Conservation (phyloP, 352 stramenopile genomes). For the Elongisporangium senticosum region DNA sequence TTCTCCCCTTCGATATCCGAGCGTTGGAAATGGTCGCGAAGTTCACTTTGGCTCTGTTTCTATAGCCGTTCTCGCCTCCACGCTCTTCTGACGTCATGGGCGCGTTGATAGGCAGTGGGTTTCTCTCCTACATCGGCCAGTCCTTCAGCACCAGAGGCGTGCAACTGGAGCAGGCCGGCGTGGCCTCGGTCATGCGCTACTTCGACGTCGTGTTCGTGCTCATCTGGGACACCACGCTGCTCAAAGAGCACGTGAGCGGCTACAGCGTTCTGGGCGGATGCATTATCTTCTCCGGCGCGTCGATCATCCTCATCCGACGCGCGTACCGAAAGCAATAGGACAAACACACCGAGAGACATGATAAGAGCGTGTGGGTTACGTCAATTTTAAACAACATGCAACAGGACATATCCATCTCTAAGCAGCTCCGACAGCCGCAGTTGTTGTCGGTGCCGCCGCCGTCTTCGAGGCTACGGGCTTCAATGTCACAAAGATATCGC, state of each 20-base stretch:
- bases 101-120: slow-evolving; percentile 30
- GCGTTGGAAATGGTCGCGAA: not conserved
- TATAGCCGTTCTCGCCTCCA: not conserved
- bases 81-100: slow-evolving; percentile 15
- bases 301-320: slow-evolving; percentile 42
- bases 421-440: not conserved
- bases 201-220: slow-evolving; percentile 72
- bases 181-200: slow-evolving; percentile 65
- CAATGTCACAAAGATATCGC: slow-evolving; percentile 9
- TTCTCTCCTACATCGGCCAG: slow-evolving; percentile 46
- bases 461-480: not conserved
- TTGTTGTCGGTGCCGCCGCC: not conserved
- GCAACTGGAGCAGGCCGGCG: slow-evolving; percentile 50
- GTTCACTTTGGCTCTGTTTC: not conserved
- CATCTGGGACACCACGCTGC: slow-evolving; percentile 35
- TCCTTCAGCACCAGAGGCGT: slow-evolving; percentile 54
- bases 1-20: not conserved
- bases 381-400: not conserved
- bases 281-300: slow-evolving; percentile 47
- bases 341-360: not conserved
- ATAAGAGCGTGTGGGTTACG: not conserved
- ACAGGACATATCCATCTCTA: not conserved
- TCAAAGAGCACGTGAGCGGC: slow-evolving; percentile 43
- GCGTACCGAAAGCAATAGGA: slow-evolving; percentile 21
- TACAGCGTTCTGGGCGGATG: slow-evolving; percentile 52